Evolutionary conservation across 768 basidiomycete genomes (phyloP), one percentile per base, ranked within the genome.

Genomic region (Rhizopogon rudus): DNA sequence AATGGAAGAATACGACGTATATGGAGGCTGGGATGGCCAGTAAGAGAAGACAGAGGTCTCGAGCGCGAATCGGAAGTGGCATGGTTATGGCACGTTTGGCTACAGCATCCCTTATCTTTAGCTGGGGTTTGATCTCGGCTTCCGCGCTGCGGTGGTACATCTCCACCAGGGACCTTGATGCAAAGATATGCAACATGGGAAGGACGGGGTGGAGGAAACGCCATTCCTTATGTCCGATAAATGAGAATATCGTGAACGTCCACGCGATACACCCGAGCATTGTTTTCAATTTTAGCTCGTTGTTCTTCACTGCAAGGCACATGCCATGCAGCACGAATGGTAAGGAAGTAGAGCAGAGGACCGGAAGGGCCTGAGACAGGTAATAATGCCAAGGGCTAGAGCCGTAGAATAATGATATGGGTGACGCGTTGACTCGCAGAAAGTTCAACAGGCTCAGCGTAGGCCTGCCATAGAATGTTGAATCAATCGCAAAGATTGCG

Each of bases 181-280:
- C 88, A 57, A 97, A 78, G 20, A 94, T 60, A 61, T 97, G 87
- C 40, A 96, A 72, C 31, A 93, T 70, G 1, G 97, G 95, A 3
- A 98, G 76, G 17, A 98, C 67, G 0, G 96, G 94, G 60, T 98
- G 95, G 6, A 98, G 74, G 73, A 99, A 98, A 7, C 97, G 80
- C 93, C 94, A 98, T 76, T 99, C 97, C 64, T 98, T 98, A 74
- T 99, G 97, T 1, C 88, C 87, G 2, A 89, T 78, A 3, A 88
- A 57, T 7, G 96, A 98, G 67, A 91, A 93, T 6, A 88, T 66
- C 2, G 65, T 63, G 31, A 86, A 67, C 0, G 87, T 84, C 87
- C 89, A 92, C 17, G 73, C 58, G 2, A 87, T 60, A 51, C 70
- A 25, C 77, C 70, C 72, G 0, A 83, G 67, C 64, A 93, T 76